These are phyloP conservation scores for Dipodascus albidus DNA, from an alignment of 805 yeast genomes.

Conservation along the genomic window DNA sequence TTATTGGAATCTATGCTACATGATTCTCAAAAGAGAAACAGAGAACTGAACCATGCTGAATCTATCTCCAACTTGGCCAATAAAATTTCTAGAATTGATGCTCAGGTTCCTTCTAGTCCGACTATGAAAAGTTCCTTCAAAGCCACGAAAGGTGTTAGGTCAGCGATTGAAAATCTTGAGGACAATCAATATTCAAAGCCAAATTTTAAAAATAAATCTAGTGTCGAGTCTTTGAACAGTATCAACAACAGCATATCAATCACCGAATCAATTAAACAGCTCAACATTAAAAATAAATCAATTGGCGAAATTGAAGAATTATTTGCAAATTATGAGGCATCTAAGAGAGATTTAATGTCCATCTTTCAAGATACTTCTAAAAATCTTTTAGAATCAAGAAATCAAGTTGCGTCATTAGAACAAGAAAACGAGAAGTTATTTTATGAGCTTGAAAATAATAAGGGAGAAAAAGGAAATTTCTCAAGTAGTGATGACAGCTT, in stretches of 20 bases:
- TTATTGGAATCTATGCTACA: background rate
- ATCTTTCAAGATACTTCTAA: conserved; percentile 20
- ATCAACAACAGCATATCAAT: background rate
- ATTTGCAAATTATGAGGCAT: conserved; percentile 7
- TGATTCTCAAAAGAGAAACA: background rate
- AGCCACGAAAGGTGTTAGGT: background rate
- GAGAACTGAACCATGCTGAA: background rate
- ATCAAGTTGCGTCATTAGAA: conserved; percentile 12
- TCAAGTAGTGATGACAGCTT: background rate
- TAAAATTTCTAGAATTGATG: background rate
- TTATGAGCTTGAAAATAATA: background rate
- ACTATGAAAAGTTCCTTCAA: background rate
- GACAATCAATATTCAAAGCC: background rate
- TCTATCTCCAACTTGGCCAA: background rate
- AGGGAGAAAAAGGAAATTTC: background rate
- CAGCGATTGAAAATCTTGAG: background rate
- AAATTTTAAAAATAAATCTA: background rate
- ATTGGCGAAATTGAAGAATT: conserved; percentile 8
- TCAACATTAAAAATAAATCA: conserved; percentile 2
- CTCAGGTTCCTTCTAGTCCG: background rate
- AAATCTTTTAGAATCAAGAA: conserved; percentile 14
- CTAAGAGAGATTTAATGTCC: conserved; percentile 14
- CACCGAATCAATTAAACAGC: background rate
- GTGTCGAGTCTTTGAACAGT: background rate
- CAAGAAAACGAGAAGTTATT: background rate